Evolutionary conservation across 139 green algal genomes (phyloP), one percentile per base, ranked within the genome.

Genomic region (Micractinium conductrix): DNA sequence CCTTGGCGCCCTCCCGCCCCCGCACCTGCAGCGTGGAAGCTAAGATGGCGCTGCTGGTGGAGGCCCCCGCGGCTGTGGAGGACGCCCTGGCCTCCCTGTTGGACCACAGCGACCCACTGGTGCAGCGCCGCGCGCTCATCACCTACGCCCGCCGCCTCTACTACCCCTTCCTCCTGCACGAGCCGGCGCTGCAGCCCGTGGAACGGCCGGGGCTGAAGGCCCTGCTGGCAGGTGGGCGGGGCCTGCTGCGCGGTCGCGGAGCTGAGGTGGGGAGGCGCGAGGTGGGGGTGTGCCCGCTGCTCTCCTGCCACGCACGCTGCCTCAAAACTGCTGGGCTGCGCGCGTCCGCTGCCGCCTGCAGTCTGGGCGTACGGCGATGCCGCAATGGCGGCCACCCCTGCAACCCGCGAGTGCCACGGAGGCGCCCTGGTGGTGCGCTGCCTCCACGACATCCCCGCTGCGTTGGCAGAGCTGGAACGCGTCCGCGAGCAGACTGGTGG

Each of bases 101-200:
- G 62, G 91, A 95, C 83, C 87, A 95, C 67, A 67, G 65, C 12
- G 90, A 95, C 43, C 35, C 83, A 9, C 53, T 78, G 48, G 33
- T 92, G 81, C 91, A 94, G 83, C 75, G 70, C 26, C 89, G 92
- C 22, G 94, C 94, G 12, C 86, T 96, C 55, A 71, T 93, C 42
- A 96, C 95, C 12, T 99, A 99, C 92, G 91, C 98, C 78, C 92
- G 91, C 63, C 93, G 97, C 37, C 87, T 98, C 38, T 99, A 99
- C 92, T 86, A 93, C 83, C 93, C 94, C 28, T 94, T 91, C 87
- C 81, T 98, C 44, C 78, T 95, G 74, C 81, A 83, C 24, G 90
- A 94, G 80, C 95, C 95, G 0, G 43, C 85, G 53, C 30, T 96
- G 60, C 44, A 60, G 55, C 28, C 48, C 28, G n/a, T 33, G n/a